Evolutionary conservation across 2,329 filamentous ascomycete genomes (phyloP).

Genomic region (Ascochyta viciae-villosae): DNA sequence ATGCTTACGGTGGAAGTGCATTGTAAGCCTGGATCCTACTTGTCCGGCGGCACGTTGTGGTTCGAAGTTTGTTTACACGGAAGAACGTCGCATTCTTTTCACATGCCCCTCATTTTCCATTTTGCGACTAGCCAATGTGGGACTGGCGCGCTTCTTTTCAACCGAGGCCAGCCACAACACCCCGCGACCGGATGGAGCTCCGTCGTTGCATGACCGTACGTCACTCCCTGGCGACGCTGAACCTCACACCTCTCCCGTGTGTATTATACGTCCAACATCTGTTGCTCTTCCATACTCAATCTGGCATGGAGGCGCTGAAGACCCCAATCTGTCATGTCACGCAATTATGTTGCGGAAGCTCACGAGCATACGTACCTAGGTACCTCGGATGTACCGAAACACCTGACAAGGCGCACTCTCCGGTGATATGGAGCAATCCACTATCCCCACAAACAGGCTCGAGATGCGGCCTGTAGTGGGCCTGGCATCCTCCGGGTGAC

Average conservation of each 20-base stretch:
- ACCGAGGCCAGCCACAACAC: constrained; percentile 18
- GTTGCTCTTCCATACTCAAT: not conserved
- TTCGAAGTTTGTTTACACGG: too few relatives aligned
- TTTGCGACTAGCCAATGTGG: not conserved
- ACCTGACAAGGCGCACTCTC: not conserved
- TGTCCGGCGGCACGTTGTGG: too few relatives aligned
- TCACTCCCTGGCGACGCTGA: constrained; percentile 4
- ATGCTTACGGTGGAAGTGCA: too few relatives aligned
- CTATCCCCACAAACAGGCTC: constrained; percentile 14
- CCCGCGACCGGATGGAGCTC: not conserved
- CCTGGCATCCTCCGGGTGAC: constrained; percentile 11
- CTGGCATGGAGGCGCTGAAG: not conserved
- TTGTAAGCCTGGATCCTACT: too few relatives aligned
- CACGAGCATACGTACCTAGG: not conserved
- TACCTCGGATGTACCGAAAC: constrained; percentile 14
- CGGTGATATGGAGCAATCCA: constrained; percentile 16
- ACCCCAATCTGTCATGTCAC: not conserved
- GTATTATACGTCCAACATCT: not conserved
- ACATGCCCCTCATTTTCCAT: constrained; percentile 11
- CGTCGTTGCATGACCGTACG: constrained; percentile 3
- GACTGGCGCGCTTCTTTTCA: not conserved
- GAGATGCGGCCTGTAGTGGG: constrained; percentile 14
- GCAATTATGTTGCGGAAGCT: not conserved
- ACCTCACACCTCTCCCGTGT: constrained; percentile 2
- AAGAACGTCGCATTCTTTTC: not conserved